These are phyloP conservation scores for Tulasnella calospora DNA, from an alignment of 768 basidiomycete genomes.

Conservation along the genomic window DNA sequence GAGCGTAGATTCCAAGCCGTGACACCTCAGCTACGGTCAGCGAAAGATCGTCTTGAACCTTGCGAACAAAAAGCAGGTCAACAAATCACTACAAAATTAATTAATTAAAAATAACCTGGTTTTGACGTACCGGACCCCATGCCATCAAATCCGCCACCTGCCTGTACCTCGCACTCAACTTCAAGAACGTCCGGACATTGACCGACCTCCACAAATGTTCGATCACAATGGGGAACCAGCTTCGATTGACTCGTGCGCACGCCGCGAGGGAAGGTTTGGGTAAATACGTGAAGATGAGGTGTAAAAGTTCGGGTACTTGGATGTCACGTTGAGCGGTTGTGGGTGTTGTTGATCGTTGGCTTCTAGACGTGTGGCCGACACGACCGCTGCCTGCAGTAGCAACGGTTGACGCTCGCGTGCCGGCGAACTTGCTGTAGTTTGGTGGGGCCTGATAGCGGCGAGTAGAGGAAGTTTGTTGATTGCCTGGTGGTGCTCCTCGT, in stretches of 20 bases:
- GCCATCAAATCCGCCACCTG: neutral
- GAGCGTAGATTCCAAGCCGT: neutral
- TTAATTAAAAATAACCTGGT: neutral
- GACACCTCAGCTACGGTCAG: constrained; percentile 9
- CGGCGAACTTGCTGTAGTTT: neutral
- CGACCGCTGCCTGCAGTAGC: neutral
- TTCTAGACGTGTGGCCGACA: neutral
- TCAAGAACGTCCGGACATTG: neutral
- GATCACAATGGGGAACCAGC: constrained; percentile 13
- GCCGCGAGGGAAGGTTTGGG: neutral
- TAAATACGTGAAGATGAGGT: constrained; percentile 17
- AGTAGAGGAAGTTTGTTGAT: neutral
- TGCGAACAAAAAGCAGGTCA: neutral
- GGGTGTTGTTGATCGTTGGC: neutral
- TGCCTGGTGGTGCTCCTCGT: neutral
- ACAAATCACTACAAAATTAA: neutral
- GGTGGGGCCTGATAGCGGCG: neutral
- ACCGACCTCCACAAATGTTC: constrained; percentile 22
- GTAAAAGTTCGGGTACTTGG: constrained; percentile 18
- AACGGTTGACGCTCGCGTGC: neutral
- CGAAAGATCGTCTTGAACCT: neutral
- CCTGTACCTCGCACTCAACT: neutral
- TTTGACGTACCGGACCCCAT: neutral
- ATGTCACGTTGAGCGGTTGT: neutral
- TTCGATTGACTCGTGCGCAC: constrained; percentile 2